phyloP scores from a whole-genome alignment of 2,329 filamentous ascomycete species.

The Thielaviopsis populi region DNA sequence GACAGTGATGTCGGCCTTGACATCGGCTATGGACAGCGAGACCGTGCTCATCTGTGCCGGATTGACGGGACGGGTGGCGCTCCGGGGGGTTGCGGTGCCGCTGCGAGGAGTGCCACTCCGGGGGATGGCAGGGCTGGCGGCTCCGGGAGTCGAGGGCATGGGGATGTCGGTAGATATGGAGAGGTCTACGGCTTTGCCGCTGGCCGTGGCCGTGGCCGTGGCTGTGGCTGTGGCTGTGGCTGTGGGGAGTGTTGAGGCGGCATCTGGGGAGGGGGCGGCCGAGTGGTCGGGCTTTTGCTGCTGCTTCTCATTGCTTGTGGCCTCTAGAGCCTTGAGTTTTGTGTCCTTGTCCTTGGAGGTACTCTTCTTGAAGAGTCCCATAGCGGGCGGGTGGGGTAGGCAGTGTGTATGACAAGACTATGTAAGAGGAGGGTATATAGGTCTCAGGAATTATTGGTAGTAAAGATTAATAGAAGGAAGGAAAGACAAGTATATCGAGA shows the following conservation, averaged over 20 bases:
- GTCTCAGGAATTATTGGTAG: background rate
- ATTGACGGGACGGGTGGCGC: background rate
- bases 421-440: background rate
- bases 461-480: background rate
- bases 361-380: background rate
- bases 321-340: background rate
- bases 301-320: background rate
- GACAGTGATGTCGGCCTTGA: conserved; percentile 17
- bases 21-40: conserved; percentile 13
- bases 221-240: no score
- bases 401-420: background rate
- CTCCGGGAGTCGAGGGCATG: background rate
- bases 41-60: conserved; percentile 13
- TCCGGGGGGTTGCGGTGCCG: conserved; percentile 1
- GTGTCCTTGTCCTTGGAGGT: background rate
- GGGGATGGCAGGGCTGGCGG: background rate
- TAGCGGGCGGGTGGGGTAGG: background rate
- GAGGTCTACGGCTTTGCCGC: background rate
- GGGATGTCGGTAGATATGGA: background rate
- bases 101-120: conserved; percentile 9
- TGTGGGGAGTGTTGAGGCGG: background rate
- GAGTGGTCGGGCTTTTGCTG: background rate
- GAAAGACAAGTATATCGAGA: no score
- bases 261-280: background rate
- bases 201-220: background rate